Evolutionary conservation across 805 yeast species (phyloP).

Genomic region (Zygotorulaspora chibaensis): DNA sequence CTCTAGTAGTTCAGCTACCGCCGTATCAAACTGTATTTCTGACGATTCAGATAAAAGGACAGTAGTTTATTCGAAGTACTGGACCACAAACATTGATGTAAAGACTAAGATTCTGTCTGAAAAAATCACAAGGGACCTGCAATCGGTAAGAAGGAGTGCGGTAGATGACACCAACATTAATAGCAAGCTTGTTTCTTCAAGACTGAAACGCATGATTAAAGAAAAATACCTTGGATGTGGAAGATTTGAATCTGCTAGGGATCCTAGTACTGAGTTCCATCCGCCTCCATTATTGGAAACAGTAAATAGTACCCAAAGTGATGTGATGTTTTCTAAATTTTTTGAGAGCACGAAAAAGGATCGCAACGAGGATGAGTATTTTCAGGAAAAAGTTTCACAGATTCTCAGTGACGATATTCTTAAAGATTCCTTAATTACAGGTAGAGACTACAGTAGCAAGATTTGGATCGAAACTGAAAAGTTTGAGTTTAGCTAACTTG

Average conservation of each 20-base stretch:
- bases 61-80: slow-evolving; percentile 2
- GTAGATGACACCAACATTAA: not conserved
- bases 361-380: slow-evolving; percentile 2
- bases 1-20: too few species aligned
- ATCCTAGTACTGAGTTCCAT: not conserved
- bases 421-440: slow-evolving; percentile 4
- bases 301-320: slow-evolving; percentile 6
- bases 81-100: slow-evolving; percentile 14
- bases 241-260: not conserved
- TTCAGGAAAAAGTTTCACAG: slow-evolving; percentile 3
- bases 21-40: too few species aligned
- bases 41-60: not conserved
- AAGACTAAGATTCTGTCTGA: slow-evolving; percentile 17
- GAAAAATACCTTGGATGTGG: slow-evolving; percentile 3
- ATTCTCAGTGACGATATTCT: slow-evolving; percentile 5
- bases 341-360: slow-evolving; percentile 5
- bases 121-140: slow-evolving; percentile 14
- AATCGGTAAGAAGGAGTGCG: slow-evolving; percentile 12
- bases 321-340: slow-evolving; percentile 4
- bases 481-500: slow-evolving; percentile 7
- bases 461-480: slow-evolving; percentile 11
- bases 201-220: slow-evolving; percentile 4
- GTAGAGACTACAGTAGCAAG: slow-evolving; percentile 4
- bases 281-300: slow-evolving; percentile 3
- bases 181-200: slow-evolving; percentile 6